A percentile compares a stretch with the other conserved stretches of the same genome.
Conservation (phyloP, 2,329 filamentous ascomycete genomes). For the Paraphaeosphaeria sporulosa region DNA sequence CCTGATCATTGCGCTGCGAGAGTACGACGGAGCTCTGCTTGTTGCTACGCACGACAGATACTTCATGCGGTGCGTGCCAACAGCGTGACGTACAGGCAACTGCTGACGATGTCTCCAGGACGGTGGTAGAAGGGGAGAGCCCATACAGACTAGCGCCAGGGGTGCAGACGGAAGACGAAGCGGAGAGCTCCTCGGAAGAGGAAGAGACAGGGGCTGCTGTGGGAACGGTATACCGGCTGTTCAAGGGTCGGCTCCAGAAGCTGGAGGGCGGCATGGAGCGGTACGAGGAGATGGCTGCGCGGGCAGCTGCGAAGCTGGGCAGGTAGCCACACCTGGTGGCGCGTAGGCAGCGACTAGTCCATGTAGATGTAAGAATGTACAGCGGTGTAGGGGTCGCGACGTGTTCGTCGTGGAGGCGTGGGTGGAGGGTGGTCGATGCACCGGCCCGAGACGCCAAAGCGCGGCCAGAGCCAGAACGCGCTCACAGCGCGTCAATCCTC, state of each 20-base stretch:
- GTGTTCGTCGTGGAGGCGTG: background rate
- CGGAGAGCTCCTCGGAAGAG: slow-evolving; percentile 51
- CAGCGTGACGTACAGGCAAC: background rate
- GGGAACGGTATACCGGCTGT: slow-evolving; percentile 46
- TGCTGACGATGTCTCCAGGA: slow-evolving; percentile 56
- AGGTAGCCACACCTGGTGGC: slow-evolving; percentile 12
- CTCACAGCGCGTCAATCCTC: slow-evolving; percentile 31
- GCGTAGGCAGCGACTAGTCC: background rate
- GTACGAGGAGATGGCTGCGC: slow-evolving; percentile 47
- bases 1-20: slow-evolving; percentile 69
- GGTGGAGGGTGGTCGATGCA: slow-evolving; percentile 4
- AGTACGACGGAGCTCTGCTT: slow-evolving; percentile 77
- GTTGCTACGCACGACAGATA: slow-evolving; percentile 84
- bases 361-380: background rate
- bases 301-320: slow-evolving; percentile 37
- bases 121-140: slow-evolving; percentile 70
- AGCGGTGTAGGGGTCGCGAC: slow-evolving; percentile 3
- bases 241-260: slow-evolving; percentile 43
- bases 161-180: slow-evolving; percentile 49
- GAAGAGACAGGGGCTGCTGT: slow-evolving; percentile 57
- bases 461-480: background rate
- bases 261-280: slow-evolving; percentile 49
- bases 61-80: slow-evolving; percentile 67
- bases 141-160: slow-evolving; percentile 47
- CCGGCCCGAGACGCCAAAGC: slow-evolving; percentile 6